Evolutionary conservation across 2,329 filamentous ascomycete genomes (phyloP), one percentile per base, ranked within the genome.

Genomic region (Hypoxylon sp.): DNA sequence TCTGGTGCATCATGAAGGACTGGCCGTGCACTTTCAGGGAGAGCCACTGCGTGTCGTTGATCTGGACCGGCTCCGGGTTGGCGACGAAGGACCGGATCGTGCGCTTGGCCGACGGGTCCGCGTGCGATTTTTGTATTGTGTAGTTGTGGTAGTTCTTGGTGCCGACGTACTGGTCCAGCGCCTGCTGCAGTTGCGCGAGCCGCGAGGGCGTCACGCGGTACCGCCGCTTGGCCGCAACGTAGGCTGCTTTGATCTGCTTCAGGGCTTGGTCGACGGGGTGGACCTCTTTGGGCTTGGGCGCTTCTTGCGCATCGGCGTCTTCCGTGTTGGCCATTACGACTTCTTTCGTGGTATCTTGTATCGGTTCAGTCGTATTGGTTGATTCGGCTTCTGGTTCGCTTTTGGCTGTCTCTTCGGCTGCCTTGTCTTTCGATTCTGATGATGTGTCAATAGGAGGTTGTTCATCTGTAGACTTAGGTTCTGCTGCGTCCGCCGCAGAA

Each of bases 1-100:
- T 99, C 81, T 99, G 95, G 79, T 99, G 95, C 95, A 99, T 99
- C 95, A 99, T 99, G 84, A 99, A 99, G 74, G 91, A 94, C 79
- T 99, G 95, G 0, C 95, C 95, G 78, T 99, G 95, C 22, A 99
- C 94, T 76, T 97, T 97, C 69, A 98, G 84, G 44, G 91, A 95
- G 4, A 99, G 84, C 95, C 95, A 99, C 81, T 99, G 91, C 1
- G 93, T 97, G 74, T 94, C 89, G 76, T 92, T 88, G 78, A 97
- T 96, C 74, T 93, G 87, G 73, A 97, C 90, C 0, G 93, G 93
- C 53, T 86, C 82, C 2, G 82, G 80, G 76, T 93, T 91, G 60
- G 93, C 90, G 37, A 90, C 83, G 81, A 99, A 99, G 2, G 92
- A 95, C 76, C 94, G 95, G 82, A 99, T 99, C 74, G 91, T 89